Base-by-base conservation (phyloP, 306 rosid genomes). In the Neltuma alba region DNA sequence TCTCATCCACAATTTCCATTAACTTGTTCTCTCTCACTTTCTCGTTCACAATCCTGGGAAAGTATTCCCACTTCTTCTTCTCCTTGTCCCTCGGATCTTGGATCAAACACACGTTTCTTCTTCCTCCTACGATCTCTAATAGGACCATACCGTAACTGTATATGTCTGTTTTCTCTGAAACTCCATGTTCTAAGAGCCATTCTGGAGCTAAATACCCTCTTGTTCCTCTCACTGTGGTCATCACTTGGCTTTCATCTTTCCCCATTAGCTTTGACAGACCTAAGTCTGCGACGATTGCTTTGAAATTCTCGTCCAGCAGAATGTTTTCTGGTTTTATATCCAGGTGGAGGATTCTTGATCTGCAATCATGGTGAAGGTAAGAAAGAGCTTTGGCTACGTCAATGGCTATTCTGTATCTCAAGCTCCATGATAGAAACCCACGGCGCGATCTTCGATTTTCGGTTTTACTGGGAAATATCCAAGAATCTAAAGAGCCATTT, bases 81-180 rank as follows among this genome's bases (percentile, higher is more conserved):
- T 83, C 44, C 70, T 28, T 83, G 34, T 85, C 82, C 0, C 42
- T 80, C 0, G 83, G 86, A 37, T 83, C 85, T 27, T 87, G 88
- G 0, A 87, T 72, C 45, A 76, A 80, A 2, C 75, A 78, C 31
- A 91, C 86, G 65, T 89, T 95, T 25, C 97, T 87, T n/a, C 85
- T 84, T 15, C 99, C 98, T 42, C 99, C 99, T 12, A 95, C 72
- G 36, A 92, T 84, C 84, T 95, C 99, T 23, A 95, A 58, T 10
- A 95, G 80, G n/a, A 95, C 99, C 98, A 95, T 95, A 10, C 99
- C 99, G 47, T 86, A 95, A 55, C 98, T 95, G 27, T 92, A 95
- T 1, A 89, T 50, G 54, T 95, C 99, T 0, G 94, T 79, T 63
- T 95, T 95, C 78, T 95, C 97, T 0, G 99, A 91, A 42, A 95